Evolutionary conservation across 306 rosid genomes (phyloP), one percentile per base, ranked within the genome.

Genomic region (Ormosia semicastrata): DNA sequence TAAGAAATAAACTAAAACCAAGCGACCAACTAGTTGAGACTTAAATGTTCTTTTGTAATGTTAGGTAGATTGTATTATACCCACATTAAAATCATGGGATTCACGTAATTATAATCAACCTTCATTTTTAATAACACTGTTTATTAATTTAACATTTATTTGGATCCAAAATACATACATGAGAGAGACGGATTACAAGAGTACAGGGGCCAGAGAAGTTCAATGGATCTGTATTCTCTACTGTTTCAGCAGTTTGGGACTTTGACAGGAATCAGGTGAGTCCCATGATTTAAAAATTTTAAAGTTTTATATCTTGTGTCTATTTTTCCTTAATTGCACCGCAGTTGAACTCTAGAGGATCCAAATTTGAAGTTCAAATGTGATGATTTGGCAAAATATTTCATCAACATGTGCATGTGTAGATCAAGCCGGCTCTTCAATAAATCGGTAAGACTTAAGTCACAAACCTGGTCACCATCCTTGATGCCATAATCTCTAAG

Each of bases 391-490:
- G 8, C 15, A 47, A 76, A 15, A n/a, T 17, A 64, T 62, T 46
- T 71, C 52, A 30, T 36, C 7, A 39, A 40, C 24, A 39, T n/a
- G 37, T 7, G 30, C 64, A 1, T 7, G 37, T 6, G 49, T 39
- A 11, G 37, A 52, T 50, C n/a, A 56, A n/a, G 68, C n/a, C 6
- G 24, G 13, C 36, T 57, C 36, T 50, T 32, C 68, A 52, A 32
- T 36, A 4, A 52, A 43, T 12, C 8, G 58, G 3, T n/a, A 41
- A 53, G 29, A 52, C 34, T 49, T 7, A 29, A 63, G 68, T 54
- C 40, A 75, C 89, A 8, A 71, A 95, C 99, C 99, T 93, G 94
- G 80, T 88, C 97, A 79, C 94, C 94, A 59, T 95, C 99, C 79
- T 83, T 88, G 81, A 95, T 84, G 64, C 97, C 93, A 63, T 86